These are phyloP conservation scores for Mrakia hoshinonis DNA, from an alignment of 768 basidiomycete species.

Conservation along the genomic window DNA sequence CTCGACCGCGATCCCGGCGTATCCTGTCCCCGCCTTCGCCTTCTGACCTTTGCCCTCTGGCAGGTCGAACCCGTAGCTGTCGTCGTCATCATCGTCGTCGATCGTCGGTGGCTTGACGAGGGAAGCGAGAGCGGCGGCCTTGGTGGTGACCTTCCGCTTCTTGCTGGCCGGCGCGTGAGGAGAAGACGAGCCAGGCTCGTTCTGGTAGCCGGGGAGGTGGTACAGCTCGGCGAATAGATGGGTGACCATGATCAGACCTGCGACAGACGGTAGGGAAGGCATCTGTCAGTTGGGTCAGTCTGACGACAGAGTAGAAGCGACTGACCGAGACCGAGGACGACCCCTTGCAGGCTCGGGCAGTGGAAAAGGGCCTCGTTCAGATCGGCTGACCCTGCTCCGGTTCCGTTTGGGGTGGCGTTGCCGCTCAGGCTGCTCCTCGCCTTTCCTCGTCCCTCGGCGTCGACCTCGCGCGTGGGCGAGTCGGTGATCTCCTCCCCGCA, in stretches of 20 bases:
- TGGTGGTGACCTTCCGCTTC: conserved; percentile 30
- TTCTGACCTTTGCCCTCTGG: conserved; percentile 52
- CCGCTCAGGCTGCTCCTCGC: conserved; percentile 39
- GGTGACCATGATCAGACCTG: conserved; percentile 30
- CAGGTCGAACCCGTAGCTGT: conserved; percentile 50
- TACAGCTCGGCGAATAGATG: conserved; percentile 16
- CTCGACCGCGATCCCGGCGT: conserved; percentile 57
- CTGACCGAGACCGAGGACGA: conserved; percentile 81
- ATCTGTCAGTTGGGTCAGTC: neutral
- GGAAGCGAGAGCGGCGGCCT: neutral
- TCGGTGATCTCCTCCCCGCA: conserved; percentile 51
- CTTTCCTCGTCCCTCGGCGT: conserved; percentile 35
- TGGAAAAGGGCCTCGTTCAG: conserved; percentile 62
- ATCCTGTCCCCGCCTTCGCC: conserved; percentile 69
- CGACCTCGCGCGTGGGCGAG: conserved; percentile 36
- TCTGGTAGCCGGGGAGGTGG: conserved; percentile 11
- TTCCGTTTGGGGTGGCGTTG: neutral
- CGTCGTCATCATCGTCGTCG: conserved; percentile 45
- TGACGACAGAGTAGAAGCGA: conserved; percentile 30
- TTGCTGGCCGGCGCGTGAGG: conserved; percentile 24
- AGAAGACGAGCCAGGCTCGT: neutral
- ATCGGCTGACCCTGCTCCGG: conserved; percentile 32
- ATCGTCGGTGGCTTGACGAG: neutral
- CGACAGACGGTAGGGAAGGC: neutral
- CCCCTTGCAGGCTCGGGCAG: conserved; percentile 71